Conservation (phyloP, 2,329 filamentous ascomycete species). For the Coniochaeta prunicola region DNA sequence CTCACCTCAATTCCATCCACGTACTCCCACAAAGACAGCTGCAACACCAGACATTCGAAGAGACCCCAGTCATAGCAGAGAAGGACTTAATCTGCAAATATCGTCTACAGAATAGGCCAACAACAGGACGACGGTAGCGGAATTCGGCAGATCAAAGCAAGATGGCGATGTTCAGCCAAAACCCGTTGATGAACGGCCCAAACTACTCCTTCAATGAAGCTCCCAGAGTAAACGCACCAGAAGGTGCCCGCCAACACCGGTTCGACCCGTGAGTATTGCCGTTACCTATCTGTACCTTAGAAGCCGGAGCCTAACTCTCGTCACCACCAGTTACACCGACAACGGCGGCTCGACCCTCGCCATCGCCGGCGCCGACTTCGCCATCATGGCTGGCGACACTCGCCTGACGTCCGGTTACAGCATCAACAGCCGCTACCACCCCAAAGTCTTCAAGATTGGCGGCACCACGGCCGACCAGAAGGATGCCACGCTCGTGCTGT, state of each 20-base stretch:
- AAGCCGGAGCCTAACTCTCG: background rate
- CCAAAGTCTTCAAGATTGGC: conserved; percentile 96
- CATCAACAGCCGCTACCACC: conserved; percentile 94
- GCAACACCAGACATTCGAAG: background rate
- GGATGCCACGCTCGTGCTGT: conserved; percentile 80
- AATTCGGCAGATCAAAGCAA: conserved; percentile 16
- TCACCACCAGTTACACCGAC: conserved; percentile 71
- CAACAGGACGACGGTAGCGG: background rate
- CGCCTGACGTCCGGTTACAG: conserved; percentile 93
- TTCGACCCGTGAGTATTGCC: conserved; percentile 77
- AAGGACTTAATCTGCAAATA: background rate
- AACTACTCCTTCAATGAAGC: conserved; percentile 62
- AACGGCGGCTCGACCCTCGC: conserved; percentile 95
- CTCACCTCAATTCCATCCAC: background rate
- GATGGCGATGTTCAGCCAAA: conserved; percentile 66
- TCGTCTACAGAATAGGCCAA: conserved; percentile 3
- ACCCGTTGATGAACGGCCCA: conserved; percentile 60
- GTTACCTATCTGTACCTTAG: background rate
- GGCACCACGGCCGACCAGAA: conserved; percentile 80
- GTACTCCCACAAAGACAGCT: no score
- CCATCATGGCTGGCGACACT: conserved; percentile 95
- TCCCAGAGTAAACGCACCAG: conserved; percentile 44
- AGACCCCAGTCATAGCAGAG: background rate
- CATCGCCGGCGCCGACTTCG: conserved; percentile 89
- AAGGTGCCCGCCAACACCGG: conserved; percentile 60